Base-by-base conservation (phyloP, 108 stramenopile genomes). In the Heterococcus sp. region DNA sequence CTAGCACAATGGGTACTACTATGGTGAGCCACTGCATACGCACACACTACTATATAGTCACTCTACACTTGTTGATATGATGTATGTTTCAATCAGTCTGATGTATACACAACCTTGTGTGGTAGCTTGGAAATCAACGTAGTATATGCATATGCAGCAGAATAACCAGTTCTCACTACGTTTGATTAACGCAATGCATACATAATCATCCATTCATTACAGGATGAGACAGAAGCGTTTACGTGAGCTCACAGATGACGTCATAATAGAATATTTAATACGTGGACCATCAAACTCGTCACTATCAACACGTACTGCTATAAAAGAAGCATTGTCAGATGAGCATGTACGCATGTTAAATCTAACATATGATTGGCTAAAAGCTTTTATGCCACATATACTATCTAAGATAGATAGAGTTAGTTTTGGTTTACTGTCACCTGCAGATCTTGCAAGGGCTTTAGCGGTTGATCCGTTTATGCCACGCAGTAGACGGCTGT, bases 311-410 rank as follows among this genome's bases (percentile, higher is more conserved):
- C 75, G 63, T 68, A 38, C 73, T 11, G 74, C 93, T 27, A 92
- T 95, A 37, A 92, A 95, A 32, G 93, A 92, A 34, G 92, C 94
- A 65, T 90, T 97, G 2, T 90, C 92, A 64, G 98, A 97, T 68
- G 98, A 99, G 63, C 95, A 96, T 88, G 92, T 98, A 93, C 70
- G 96, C 79, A 92, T 97, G 94, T 89, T 97, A 66, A 97, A 97
- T 82, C 89, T 99, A 29, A 91, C 92, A 30, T 94, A 96, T 78
- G 96, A 97, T 69, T 88, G 98, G 76, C 83, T 98, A 27, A 84
- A 90, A 11, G 92, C 94, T 65, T 95, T 95, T 66, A 78, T 97
- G 28, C 96, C 97, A 34, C 94, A 94, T 79, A 88, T 95, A 1
- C 83, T 99, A 36, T 82, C 91, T 66, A 98, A 98, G 92, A 95